Conservation (phyloP, 129 eudicot genomes). For the Helianthus annuus region DNA sequence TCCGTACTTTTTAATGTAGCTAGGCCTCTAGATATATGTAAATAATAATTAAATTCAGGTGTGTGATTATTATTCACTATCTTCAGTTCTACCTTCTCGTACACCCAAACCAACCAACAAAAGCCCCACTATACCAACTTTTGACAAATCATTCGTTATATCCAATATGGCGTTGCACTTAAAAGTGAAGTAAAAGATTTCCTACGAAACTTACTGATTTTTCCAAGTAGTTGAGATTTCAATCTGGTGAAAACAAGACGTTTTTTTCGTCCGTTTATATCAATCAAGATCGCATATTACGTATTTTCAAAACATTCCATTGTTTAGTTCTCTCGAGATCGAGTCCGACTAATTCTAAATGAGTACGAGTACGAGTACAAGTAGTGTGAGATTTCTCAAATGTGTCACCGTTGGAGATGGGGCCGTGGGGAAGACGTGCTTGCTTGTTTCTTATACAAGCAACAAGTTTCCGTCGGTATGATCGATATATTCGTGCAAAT, state of each 20-base stretch:
- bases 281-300: neutral
- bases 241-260: neutral
- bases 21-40: no score
- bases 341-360: no score
- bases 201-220: conserved; percentile 14
- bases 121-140: conserved; percentile 22
- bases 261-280: neutral
- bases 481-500: neutral
- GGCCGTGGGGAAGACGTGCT: conserved; percentile 84
- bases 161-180: conserved; percentile 21
- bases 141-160: conserved; percentile 9
- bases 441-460: conserved; percentile 84
- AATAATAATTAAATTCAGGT: no score
- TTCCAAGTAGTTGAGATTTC: conserved; percentile 12
- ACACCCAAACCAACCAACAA: conserved; percentile 19
- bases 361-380: conserved; percentile 11
- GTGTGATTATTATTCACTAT: no score
- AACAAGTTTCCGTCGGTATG: conserved; percentile 68
- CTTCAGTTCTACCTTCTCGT: neutral
- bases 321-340: conserved; percentile 2
- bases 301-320: neutral
- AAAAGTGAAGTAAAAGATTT: conserved; percentile 25
- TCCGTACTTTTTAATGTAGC: no score
- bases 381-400: conserved; percentile 60
- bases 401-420: conserved; percentile 91